Evolutionary conservation across 2,329 filamentous ascomycete genomes (phyloP).

Genomic region (Paecilomyces sp.): DNA sequence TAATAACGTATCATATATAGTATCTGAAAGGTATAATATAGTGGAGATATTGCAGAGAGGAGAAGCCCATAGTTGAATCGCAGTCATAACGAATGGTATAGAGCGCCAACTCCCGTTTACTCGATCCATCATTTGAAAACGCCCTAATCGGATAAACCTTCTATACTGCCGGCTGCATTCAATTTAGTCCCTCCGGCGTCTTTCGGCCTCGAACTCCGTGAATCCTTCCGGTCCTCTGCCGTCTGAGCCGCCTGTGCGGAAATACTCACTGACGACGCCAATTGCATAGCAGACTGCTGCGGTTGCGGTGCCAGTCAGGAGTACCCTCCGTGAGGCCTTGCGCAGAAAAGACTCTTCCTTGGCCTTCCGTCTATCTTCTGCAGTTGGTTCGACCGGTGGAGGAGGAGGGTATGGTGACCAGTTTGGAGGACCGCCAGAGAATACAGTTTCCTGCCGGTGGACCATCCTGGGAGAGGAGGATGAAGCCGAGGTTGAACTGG

Average conservation of each 20-base stretch:
- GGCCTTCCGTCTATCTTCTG: background rate
- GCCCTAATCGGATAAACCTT: background rate
- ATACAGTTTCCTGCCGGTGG: slow-evolving; percentile 13
- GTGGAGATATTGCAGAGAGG: background rate
- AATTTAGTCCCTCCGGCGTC: slow-evolving; percentile 14
- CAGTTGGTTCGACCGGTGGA: slow-evolving; percentile 1
- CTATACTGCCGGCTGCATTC: background rate
- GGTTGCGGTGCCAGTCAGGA: slow-evolving; percentile 26
- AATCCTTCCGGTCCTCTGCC: slow-evolving; percentile 32
- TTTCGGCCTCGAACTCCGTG: slow-evolving; percentile 31
- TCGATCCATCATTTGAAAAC: background rate
- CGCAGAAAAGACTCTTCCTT: slow-evolving; percentile 9
- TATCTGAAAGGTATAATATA: background rate
- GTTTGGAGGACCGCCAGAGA: slow-evolving; percentile 16
- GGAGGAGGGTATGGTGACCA: slow-evolving; percentile 14
- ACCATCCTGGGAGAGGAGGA: slow-evolving; percentile 12
- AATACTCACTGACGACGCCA: slow-evolving; percentile 34
- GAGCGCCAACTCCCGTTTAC: background rate
- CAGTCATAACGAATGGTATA: background rate
- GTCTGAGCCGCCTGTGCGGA: slow-evolving; percentile 33
- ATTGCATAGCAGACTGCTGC: slow-evolving; percentile 35
- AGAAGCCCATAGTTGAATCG: background rate
- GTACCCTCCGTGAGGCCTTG: slow-evolving; percentile 22
- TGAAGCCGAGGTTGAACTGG: background rate
- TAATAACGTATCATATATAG: background rate